Evolutionary conservation across 441 rosid species (phyloP).

Genomic region (Arabidopsis lyrata): DNA sequence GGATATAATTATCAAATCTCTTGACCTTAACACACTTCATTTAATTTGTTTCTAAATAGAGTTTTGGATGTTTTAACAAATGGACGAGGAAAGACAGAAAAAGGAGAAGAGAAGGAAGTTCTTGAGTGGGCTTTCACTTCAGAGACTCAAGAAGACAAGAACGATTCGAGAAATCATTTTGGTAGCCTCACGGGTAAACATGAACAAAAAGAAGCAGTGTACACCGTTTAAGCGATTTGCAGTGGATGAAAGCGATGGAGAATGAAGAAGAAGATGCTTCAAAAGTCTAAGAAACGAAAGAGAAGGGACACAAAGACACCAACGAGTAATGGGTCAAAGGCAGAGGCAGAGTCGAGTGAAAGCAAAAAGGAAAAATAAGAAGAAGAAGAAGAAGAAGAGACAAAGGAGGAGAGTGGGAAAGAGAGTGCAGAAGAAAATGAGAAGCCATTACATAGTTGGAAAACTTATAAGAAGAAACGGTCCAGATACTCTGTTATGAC

Average conservation of each 20-base stretch:
- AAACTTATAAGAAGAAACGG: constrained; percentile 82
- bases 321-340: constrained; percentile 67
- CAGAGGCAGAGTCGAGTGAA: constrained; percentile 43
- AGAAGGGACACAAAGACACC: constrained; percentile 55
- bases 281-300: constrained; percentile 54
- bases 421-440: constrained; percentile 46
- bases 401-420: constrained; percentile 37
- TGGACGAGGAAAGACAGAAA: constrained; percentile 83
- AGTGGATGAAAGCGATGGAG: constrained; percentile 92
- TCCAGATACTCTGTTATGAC: constrained; percentile 64
- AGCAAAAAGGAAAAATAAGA: constrained; percentile 22
- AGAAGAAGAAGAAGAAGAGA: too few species aligned
- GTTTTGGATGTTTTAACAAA: constrained; percentile 86
- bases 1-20: too few species aligned
- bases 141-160: constrained; percentile 61
- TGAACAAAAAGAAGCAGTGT: constrained; percentile 79
- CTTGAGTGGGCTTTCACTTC: constrained; percentile 91
- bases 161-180: constrained; percentile 57
- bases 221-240: constrained; percentile 78
- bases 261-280: constrained; percentile 68
- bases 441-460: constrained; percentile 69
- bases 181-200: constrained; percentile 72
- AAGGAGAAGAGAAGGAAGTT: constrained; percentile 94
- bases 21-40: too few species aligned
- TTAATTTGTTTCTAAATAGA: constrained; percentile 40